Conservation (phyloP, 2,329 filamentous ascomycete genomes). For the Stromatinia cepivora region DNA sequence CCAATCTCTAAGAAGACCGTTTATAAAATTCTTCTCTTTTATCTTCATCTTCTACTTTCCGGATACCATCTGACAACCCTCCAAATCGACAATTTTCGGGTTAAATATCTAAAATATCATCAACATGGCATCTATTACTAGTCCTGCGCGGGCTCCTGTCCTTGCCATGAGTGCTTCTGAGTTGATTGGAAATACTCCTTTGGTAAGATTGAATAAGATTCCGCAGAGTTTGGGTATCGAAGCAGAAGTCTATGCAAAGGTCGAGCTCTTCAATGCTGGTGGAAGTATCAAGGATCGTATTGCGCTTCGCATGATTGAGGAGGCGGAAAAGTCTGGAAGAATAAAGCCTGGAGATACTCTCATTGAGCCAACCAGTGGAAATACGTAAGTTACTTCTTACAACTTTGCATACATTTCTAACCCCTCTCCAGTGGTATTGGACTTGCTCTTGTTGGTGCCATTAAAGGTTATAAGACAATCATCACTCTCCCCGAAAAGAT, state of each 20-base stretch:
- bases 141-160: conserved; percentile 32
- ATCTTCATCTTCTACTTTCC: not conserved
- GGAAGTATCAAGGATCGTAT: conserved; percentile 95
- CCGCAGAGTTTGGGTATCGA: conserved; percentile 88
- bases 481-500: conserved; percentile 99
- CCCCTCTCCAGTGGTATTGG: conserved; percentile 70
- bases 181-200: conserved; percentile 93
- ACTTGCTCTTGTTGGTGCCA: conserved; percentile 86
- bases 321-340: conserved; percentile 84
- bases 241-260: conserved; percentile 85
- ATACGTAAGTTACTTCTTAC: conserved; percentile 59
- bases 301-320: conserved; percentile 94
- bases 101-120: conserved; percentile 4
- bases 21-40: not conserved
- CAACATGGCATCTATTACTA: conserved; percentile 32
- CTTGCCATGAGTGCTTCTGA: conserved; percentile 67
- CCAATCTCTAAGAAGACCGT: not conserved
- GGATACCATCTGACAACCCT: not conserved
- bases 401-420: not conserved
- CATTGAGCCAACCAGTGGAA: conserved; percentile 97
- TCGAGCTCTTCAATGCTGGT: conserved; percentile 91
- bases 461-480: conserved; percentile 98
- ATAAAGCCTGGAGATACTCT: conserved; percentile 97
- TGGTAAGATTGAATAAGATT: conserved; percentile 90
- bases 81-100: not conserved